Conservation (phyloP, 345 rosid species). For the Ceriops zippeliana region DNA sequence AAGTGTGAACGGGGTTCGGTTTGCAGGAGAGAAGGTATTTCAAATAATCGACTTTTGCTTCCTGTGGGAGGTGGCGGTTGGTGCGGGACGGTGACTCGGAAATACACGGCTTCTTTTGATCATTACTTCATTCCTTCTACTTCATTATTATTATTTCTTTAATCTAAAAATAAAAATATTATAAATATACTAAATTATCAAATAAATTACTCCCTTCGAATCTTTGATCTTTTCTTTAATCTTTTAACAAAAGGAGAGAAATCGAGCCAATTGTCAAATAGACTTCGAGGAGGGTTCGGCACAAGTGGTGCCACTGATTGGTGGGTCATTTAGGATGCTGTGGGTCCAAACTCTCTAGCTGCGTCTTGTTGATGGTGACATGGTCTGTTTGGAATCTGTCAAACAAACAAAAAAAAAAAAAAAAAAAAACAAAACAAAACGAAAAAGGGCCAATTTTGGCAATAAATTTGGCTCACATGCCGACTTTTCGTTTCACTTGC, state of each 20-base stretch:
- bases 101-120: neutral
- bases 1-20: conserved; percentile 38
- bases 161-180: neutral
- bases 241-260: too few relatives aligned
- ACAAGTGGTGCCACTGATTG: neutral
- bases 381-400: neutral
- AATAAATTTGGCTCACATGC: too few relatives aligned
- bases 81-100: conserved; percentile 32
- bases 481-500: too few relatives aligned
- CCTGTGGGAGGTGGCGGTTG: conserved; percentile 21
- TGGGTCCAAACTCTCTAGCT: neutral
- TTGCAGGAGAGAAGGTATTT: neutral
- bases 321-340: neutral
- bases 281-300: too few relatives aligned
- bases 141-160: neutral
- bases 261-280: too few relatives aligned
- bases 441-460: too few relatives aligned
- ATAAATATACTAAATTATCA: neutral
- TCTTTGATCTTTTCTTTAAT: too few relatives aligned
- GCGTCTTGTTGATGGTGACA: neutral
- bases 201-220: too few relatives aligned
- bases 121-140: too few relatives aligned
- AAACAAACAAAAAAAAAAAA: too few relatives aligned
- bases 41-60: neutral
- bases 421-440: too few relatives aligned